Evolutionary conservation across 495 filamentous ascomycete genomes (phyloP).

Genomic region (Cairneyella variabilis): DNA sequence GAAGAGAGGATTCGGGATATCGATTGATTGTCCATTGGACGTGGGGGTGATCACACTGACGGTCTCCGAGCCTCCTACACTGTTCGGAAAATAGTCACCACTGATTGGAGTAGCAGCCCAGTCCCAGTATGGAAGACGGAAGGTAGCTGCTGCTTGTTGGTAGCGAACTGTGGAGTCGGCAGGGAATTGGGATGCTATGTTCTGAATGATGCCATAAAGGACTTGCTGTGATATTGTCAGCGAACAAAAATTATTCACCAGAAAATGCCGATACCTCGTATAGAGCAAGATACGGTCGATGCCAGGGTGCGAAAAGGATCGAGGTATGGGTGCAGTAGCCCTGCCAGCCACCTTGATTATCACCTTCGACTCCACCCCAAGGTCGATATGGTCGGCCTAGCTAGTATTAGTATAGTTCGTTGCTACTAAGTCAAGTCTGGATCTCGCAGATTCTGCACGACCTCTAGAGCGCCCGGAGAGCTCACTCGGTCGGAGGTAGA

Average conservation of each 20-base stretch:
- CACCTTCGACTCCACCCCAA: conserved; percentile 53
- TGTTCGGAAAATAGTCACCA: conserved; percentile 33
- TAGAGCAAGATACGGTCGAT: conserved; percentile 64
- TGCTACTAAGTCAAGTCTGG: too few relatives aligned
- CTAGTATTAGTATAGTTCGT: neutral
- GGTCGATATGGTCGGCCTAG: conserved; percentile 47
- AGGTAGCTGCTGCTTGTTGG: conserved; percentile 44
- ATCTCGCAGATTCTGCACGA: too few relatives aligned
- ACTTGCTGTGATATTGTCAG: conserved; percentile 44
- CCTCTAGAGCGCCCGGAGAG: too few relatives aligned
- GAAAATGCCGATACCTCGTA: conserved; percentile 54
- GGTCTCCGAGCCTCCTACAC: conserved; percentile 27
- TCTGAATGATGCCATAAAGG: conserved; percentile 45
- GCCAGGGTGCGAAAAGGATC: conserved; percentile 67
- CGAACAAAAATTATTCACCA: too few relatives aligned
- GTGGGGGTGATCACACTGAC: conserved; percentile 45
- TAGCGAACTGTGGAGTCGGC: conserved; percentile 40
- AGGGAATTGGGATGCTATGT: conserved; percentile 47
- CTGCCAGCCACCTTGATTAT: conserved; percentile 32
- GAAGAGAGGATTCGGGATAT: conserved; percentile 60
- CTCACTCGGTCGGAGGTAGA: too few relatives aligned
- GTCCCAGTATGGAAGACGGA: conserved; percentile 66
- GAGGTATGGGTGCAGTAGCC: conserved; percentile 67
- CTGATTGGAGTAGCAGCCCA: conserved; percentile 46
- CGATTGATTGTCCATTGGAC: conserved; percentile 43